Percentiles rank a stretch among this genome's conserved stretches.
phyloP scores from a whole-genome alignment of 805 yeast genomes.

The Ogataea angusta region DNA sequence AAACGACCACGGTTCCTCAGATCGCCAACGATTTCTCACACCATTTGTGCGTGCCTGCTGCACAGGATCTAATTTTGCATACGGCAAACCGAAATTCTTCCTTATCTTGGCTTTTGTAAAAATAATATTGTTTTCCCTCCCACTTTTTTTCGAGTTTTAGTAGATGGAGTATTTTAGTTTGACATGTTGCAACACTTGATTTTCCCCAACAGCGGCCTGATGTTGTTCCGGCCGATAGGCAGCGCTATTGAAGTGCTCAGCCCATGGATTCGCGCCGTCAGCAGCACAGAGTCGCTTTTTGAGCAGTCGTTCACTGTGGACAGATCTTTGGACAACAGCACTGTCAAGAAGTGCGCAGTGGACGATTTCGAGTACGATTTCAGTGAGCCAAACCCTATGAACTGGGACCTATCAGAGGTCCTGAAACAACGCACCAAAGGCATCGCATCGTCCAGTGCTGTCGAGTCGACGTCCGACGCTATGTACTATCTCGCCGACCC shows the following conservation, averaged over 20 bases:
- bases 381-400: slow-evolving; percentile 26
- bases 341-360: slow-evolving; percentile 28
- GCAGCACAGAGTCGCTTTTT: slow-evolving; percentile 1
- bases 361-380: slow-evolving; percentile 32
- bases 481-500: slow-evolving; percentile 8
- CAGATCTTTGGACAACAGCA: not conserved
- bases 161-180: not conserved
- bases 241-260: not conserved
- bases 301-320: slow-evolving; percentile 4
- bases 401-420: slow-evolving; percentile 28
- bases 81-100: not conserved
- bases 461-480: slow-evolving; percentile 2
- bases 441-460: not conserved
- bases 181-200: slow-evolving; percentile 2
- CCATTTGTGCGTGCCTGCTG: not conserved
- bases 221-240: not conserved
- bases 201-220: slow-evolving; percentile 5
- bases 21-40: too few species aligned
- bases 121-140: not conserved
- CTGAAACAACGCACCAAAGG: not conserved
- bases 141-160: not conserved
- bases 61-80: not conserved
- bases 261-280: not conserved
- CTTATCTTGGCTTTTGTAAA: not conserved
- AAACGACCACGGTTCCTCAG: too few species aligned